A percentile compares a stretch with the other conserved stretches of the same genome.
phyloP scores from a whole-genome alignment of 257 asterid genomes.

The Galeopsis tetrahit region DNA sequence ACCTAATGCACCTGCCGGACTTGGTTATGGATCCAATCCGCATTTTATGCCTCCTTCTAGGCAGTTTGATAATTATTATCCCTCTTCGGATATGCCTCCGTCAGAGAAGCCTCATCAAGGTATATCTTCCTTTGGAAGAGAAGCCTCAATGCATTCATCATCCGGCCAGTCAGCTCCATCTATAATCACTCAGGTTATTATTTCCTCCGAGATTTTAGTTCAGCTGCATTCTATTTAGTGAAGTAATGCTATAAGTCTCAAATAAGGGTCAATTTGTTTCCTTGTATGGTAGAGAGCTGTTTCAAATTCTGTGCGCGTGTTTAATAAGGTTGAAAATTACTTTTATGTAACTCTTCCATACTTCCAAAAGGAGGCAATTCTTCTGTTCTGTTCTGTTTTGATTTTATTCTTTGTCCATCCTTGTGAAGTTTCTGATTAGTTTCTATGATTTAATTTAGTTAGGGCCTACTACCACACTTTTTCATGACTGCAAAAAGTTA shows the following conservation, averaged over 20 bases:
- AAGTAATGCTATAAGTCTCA: conserved; percentile 13
- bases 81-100: conserved; percentile 64
- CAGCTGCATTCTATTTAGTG: neutral
- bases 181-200: conserved; percentile 71
- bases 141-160: conserved; percentile 59
- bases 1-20: conserved; percentile 54
- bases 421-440: neutral
- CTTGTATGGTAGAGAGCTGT: conserved; percentile 20
- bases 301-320: conserved; percentile 1
- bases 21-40: conserved; percentile 68
- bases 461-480: neutral
- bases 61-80: conserved; percentile 72
- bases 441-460: neutral
- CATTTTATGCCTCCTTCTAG: conserved; percentile 65
- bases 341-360: neutral
- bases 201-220: conserved; percentile 3
- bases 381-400: neutral
- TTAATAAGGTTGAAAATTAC: neutral
- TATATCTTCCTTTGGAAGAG: conserved; percentile 84
- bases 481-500: too few relatives aligned
- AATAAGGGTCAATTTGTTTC: conserved; percentile 13
- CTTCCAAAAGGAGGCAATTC: neutral
- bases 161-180: conserved; percentile 69
- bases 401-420: neutral
- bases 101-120: conserved; percentile 82